Evolutionary conservation across 306 rosid species (phyloP), one percentile per base, ranked within the genome.

Genomic region (Luffa acutangula): DNA sequence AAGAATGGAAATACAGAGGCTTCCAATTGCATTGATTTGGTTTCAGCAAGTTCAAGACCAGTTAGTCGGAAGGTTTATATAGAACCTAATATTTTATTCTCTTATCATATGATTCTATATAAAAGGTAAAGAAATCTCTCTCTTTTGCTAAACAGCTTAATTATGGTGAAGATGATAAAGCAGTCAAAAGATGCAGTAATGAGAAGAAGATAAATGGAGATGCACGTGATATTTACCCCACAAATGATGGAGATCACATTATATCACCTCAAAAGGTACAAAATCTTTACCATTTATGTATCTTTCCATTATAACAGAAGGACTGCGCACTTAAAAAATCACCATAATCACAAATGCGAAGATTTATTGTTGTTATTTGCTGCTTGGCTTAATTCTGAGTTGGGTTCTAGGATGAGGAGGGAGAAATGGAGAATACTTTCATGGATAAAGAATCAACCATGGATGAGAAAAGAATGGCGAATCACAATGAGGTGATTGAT

Each of bases 11-110:
- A 82, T 53, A 6, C 82, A 20, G 81, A 79, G n/a, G 57, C 83
- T 20, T 71, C 74, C 17, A 79, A 45, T 42, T 52, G 10, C 78
- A 39, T 48, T 11, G 76, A 84, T 76, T 57, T 76, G 45, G 39
- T 66, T 57, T 78, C 89, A 15, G 48, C 75, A 78, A 83, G 77
- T 75, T 66, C 87, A 18, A 85, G 87, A 78, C 88, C 81, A 42
- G 78, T 83, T 51, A 84, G 85, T 81, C 82, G 87, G 5, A 85
- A 89, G 97, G 98, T 91, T 84, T 42, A 60, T 59, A 58, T 49
- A 62, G 15, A 3, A 9, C 18, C 9, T 72, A 1, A 13, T 72
- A 3, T 25, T 43, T 45, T 48, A 48, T 49, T 6, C 37, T 73
- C 20, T 13, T 13, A 15, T 43, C n/a, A n/a, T 9, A 66, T 69